Base-by-base conservation (phyloP, 352 stramenopile genomes). In the Aphanomyces astaci region DNA sequence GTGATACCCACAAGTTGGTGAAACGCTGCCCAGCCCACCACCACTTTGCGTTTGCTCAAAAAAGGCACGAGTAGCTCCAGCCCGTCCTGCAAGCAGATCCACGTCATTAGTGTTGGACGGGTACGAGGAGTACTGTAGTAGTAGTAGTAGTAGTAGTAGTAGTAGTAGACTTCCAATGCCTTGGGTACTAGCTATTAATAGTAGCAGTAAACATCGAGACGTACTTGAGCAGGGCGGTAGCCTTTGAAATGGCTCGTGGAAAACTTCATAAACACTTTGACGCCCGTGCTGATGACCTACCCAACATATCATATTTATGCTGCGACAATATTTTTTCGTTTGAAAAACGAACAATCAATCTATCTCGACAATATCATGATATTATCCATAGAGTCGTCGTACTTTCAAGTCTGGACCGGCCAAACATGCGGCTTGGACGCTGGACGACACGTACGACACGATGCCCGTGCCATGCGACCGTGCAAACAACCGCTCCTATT, bases 241-340 rank as follows among this genome's bases (percentile, higher is more conserved):
- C 62, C 62, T 28, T 68, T 68, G 62, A 56, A 51, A 17, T 22
- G 5, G 11, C 62, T 51, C 15, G 62, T 68, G 9, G 62, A 56
- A 31, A 59, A 46, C 25, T 68, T 68, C 17, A 52, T 31, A 68
- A 68, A 68, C 10, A 68, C 27, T 36, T 59, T 59, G 43, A 68
- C 62, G 7, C 62, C 62, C 46, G 62, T 68, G 40, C 59, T 68
- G 51, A 68, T 51, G 11, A 68, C 22, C 62, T 68, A 59, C 27
- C 7, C 4, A 40, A 22, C n/a, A n/a, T n/a, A n/a, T n/a, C n/a
- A n/a, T n/a, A n/a, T n/a, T n/a, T n/a, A n/a, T n/a, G n/a, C n/a
- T n/a, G n/a, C n/a, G n/a, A n/a, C n/a, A n/a, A n/a, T n/a, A n/a
- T n/a, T n/a, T n/a, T n/a, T n/a, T n/a, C n/a, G n/a, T n/a, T n/a